Percentiles rank a stretch among this genome's conserved stretches.
phyloP scores from a whole-genome alignment of 306 rosid genomes.

The Begonia masoniana region DNA sequence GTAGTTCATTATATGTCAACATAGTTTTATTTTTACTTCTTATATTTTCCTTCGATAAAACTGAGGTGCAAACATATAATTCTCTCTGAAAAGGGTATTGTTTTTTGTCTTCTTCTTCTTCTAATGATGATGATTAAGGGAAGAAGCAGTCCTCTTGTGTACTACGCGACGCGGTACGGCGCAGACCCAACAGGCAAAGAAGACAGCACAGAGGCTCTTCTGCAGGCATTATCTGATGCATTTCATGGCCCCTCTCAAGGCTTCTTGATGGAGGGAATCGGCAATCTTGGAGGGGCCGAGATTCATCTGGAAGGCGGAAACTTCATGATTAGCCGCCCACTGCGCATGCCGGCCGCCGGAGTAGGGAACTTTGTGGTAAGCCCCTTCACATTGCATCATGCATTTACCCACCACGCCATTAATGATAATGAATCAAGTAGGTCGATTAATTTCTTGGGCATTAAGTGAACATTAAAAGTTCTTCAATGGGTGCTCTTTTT shows the following conservation, averaged over 20 bases:
- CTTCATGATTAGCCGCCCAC: conserved; percentile 45
- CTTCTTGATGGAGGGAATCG: conserved; percentile 42
- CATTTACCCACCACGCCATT: background rate
- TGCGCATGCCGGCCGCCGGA: conserved; percentile 36
- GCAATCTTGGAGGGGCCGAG: conserved; percentile 65
- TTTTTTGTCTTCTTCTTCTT: background rate
- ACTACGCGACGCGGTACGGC: conserved; percentile 57
- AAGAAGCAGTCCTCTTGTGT: conserved; percentile 23
- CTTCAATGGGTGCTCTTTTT: background rate
- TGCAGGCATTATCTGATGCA: conserved; percentile 55
- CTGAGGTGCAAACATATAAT: too few relatives aligned
- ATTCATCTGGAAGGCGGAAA: conserved; percentile 71
- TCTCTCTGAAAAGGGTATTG: conserved; percentile 21
- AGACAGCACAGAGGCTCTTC: conserved; percentile 67
- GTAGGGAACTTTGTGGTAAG: conserved; percentile 82
- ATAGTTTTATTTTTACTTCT: too few relatives aligned
- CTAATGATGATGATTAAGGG: conserved; percentile 26
- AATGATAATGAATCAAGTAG: background rate
- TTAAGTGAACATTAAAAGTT: background rate
- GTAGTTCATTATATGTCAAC: too few relatives aligned
- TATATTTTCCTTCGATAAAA: too few relatives aligned
- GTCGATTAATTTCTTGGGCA: background rate
- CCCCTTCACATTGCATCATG: background rate
- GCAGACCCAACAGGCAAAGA: conserved; percentile 70
- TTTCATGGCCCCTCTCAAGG: conserved; percentile 20